Evolutionary conservation across 768 basidiomycete genomes (phyloP).

Genomic region (Ramaria sp.): DNA sequence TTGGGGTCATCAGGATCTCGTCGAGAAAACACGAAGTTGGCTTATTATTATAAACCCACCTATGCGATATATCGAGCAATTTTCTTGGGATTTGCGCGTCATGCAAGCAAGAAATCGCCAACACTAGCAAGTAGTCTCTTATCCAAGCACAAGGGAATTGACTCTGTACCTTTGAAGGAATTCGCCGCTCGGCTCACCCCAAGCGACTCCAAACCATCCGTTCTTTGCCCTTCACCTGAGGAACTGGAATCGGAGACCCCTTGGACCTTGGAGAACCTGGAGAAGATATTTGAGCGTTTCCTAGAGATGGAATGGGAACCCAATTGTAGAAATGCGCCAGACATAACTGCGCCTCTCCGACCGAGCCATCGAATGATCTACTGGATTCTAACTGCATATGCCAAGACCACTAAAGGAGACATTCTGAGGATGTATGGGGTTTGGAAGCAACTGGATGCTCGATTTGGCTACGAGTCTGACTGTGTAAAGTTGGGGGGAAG

Average conservation of each 20-base stretch:
- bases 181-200: conserved; percentile 1
- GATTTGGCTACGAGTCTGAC: conserved; percentile 29
- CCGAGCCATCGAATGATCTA: conserved; percentile 41
- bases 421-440: conserved; percentile 37
- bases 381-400: conserved; percentile 61
- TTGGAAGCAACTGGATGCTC: conserved; percentile 44
- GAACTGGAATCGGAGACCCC: background rate
- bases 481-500: conserved; percentile 29
- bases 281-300: conserved; percentile 49
- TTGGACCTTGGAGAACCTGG: conserved; percentile 53
- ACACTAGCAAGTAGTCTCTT: conserved; percentile 12
- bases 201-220: background rate
- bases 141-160: background rate
- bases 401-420: conserved; percentile 46
- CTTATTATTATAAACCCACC: conserved; percentile 28
- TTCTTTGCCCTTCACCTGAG: background rate
- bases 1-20: background rate
- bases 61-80: conserved; percentile 54
- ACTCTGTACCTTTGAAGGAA: conserved; percentile 2
- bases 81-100: conserved; percentile 64
- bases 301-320: conserved; percentile 30
- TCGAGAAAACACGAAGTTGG: background rate
- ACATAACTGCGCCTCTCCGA: conserved; percentile 16
- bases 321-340: conserved; percentile 16
- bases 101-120: conserved; percentile 30